Base-by-base conservation (phyloP, 176 grass and related monocot genomes). In the Oryza longistaminata region DNA sequence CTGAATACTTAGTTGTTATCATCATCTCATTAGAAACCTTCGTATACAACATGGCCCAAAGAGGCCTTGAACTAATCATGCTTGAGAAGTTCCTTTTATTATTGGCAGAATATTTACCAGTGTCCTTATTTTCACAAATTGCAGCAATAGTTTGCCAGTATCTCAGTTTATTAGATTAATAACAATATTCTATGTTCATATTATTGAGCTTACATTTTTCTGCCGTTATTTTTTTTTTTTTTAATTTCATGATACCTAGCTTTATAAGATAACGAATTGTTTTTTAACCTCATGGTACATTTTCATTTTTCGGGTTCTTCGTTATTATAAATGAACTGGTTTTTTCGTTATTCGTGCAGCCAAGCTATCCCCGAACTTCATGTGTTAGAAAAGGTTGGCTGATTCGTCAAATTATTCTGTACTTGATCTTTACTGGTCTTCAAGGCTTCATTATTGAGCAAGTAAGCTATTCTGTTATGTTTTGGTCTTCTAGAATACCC, bases 401-500 rank as follows among this genome's bases (percentile, higher is more conserved):
- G 80, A 64, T 94, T 79, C 91, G 93, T 85, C 96, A 98, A 88
- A 85, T 98, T 90, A 87, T 98, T 76, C 86, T 95, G 37, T 90
- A 69, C 72, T 83, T 98, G 69, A 87, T 93, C 74, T 98, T 95
- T 88, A 98, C 96, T 78, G 93, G 96, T 83, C 73, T 95, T 37
- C 94, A 93, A 83, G 93, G 96, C 62, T 98, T 98, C 77, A 98
- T 95, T 68, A 92, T 98, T 86, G 96, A 98, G 87, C 96, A 98
- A 80, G 96, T 98, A 92, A 92, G 87, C n/a, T 14, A 26, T 71
- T 82, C 49, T 70, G 9, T 46, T 70, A 68, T 62, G 10, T 9
- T 66, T 55, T n/a, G 67, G 13, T 70, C 8, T 48, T 61, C 2
- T 68, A 14, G 68, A 83, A 68, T 87, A 74, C 55, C 25, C 5